These are phyloP conservation scores for Saccharomycopsis schoenii DNA, from an alignment of 805 yeast species.

Conservation along the genomic window DNA sequence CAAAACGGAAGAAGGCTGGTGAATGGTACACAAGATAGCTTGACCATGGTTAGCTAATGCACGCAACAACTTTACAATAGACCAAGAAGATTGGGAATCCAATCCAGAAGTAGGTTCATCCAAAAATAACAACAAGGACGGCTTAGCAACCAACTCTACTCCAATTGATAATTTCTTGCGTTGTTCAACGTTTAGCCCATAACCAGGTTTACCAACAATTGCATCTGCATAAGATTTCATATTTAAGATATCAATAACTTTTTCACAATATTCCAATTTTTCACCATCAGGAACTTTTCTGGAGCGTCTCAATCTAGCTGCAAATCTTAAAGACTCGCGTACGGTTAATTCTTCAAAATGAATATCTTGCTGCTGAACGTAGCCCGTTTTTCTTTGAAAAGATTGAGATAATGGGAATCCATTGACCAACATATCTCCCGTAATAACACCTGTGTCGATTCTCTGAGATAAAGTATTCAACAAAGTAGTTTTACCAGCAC, in stretches of 20 bases:
- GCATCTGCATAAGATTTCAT: conserved; percentile 48
- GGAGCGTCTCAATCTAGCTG: conserved; percentile 41
- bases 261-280: conserved; percentile 43
- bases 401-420: conserved; percentile 39
- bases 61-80: conserved; percentile 37
- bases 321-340: conserved; percentile 41
- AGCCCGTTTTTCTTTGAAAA: conserved; percentile 46
- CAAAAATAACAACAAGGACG: conserved; percentile 40
- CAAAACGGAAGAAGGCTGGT: conserved; percentile 44
- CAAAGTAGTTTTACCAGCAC: conserved; percentile 53
- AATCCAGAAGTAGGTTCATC: conserved; percentile 57
- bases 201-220: conserved; percentile 36
- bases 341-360: conserved; percentile 43
- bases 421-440: conserved; percentile 50
- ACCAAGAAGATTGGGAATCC: conserved; percentile 50
- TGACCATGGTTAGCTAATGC: conserved; percentile 38
- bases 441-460: conserved; percentile 44
- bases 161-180: conserved; percentile 46
- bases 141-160: conserved; percentile 46
- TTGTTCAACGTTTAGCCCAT: conserved; percentile 46
- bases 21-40: conserved; percentile 44
- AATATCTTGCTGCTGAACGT: conserved; percentile 52
- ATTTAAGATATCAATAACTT: conserved; percentile 38
- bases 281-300: conserved; percentile 31
- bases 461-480: conserved; percentile 45